Base-by-base conservation (phyloP, 306 rosid species). In the Mucuna pruriens region DNA sequence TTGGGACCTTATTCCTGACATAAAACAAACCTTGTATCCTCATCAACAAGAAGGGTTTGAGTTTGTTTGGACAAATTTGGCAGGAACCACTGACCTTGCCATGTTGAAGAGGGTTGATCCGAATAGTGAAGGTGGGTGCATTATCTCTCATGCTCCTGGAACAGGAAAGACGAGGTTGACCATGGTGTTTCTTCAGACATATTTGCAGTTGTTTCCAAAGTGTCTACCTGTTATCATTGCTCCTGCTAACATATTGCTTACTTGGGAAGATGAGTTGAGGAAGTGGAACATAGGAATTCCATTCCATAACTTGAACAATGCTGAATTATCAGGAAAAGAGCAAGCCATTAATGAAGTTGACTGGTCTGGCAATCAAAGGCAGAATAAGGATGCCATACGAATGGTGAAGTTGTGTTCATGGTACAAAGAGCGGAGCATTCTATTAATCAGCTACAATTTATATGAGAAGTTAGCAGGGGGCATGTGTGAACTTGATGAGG, bases 11-110 rank as follows among this genome's bases (percentile, higher is more conserved):
- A 83, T 86, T 55, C 89, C 89, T 57, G 62, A 38, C 13, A 34
- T 76, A 3, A 86, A 86, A 64, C 23, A 40, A 8, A 70, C 36
- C 73, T 40, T 86, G 44, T 83, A 80, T 57, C 80, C 77, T 23
- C 89, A 86, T 11, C 89, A 86, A 66, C 89, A 45, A 69, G 85
- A 83, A 80, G 89, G 89, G 6, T 75, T 86, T 26, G 87, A 86
- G 80, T 86, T 86, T 57, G 65, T 86, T 15, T 86, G 89, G 89
- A 70, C 26, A 13, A 86, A 75, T 36, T 19, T 86, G 69, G 81
- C 73, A 10, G 83, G 87, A 71, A 83, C 44, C 73, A 80, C 34
- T 9, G 67, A 80, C 42, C 77, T 79, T n/a, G 15, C 7, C 1
- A 17, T 13, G 49, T 64, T 83, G 73, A 80, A 75, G 77, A 83